Evolutionary conservation across 148 eudicot genomes (phyloP).

Genomic region (Camellia japonica): DNA sequence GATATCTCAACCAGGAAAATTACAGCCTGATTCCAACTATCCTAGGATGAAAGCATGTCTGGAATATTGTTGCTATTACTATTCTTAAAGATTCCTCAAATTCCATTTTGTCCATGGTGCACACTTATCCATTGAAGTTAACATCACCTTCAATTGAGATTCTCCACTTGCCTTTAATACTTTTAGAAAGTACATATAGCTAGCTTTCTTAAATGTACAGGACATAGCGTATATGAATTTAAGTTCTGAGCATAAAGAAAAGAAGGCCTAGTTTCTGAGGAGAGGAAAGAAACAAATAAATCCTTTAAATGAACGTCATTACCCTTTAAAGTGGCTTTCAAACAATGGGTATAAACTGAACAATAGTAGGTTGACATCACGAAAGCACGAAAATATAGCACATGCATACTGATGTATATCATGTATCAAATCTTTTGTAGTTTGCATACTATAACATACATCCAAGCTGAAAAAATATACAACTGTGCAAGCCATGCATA

Average conservation of each 20-base stretch:
- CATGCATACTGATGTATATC: background rate
- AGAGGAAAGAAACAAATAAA: too few species aligned
- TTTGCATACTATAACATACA: background rate
- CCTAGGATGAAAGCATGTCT: background rate
- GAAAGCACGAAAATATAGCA: background rate
- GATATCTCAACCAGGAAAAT: slow-evolving; percentile 1
- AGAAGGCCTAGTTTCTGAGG: too few species aligned
- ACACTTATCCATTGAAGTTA: background rate
- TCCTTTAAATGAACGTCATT: too few species aligned
- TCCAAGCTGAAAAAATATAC: background rate
- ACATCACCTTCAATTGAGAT: too few species aligned
- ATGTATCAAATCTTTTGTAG: background rate
- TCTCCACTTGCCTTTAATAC: too few species aligned
- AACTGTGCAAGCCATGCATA: background rate
- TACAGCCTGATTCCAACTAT: background rate
- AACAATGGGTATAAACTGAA: too few species aligned
- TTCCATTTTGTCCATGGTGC: background rate
- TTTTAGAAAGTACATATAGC: too few species aligned
- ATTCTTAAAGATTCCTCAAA: background rate
- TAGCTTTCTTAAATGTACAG: too few species aligned
- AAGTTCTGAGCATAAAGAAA: too few species aligned
- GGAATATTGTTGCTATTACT: background rate
- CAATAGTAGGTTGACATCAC: too few species aligned
- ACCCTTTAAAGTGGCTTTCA: too few species aligned
- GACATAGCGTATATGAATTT: too few species aligned